Base-by-base conservation (phyloP, 768 basidiomycete species). In the Tylopilus felleus region DNA sequence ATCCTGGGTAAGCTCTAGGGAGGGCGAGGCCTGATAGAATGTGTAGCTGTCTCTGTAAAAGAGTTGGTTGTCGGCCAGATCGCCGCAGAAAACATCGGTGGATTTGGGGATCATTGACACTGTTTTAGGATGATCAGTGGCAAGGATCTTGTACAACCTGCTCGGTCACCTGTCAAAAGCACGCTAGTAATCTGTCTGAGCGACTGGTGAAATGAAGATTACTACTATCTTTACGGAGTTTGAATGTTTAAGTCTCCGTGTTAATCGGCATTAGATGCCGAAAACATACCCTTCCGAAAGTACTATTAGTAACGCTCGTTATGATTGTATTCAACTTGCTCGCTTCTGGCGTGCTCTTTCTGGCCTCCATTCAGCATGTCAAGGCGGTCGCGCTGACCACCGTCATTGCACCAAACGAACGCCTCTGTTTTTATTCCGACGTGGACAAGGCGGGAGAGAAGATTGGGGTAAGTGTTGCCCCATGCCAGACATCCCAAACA, bases 391-490 rank as follows among this genome's bases (percentile, higher is more conserved):
- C 93, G 1, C 73, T 96, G 38, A 93, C 93, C 8, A 94, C 91
- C 3, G 71, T 83, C 21, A 84, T 93, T 57, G 72, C 80, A 16
- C 82, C 90, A 1, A 93, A 91, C 61, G 88, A 92, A 64, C 78
- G 89, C 33, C 70, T 89, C 61, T 99, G 97, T 72, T 98, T 97
- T 73, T 98, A 90, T 63, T 91, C 93, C 7, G 92, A 95, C 67
- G 95, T 96, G 21, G 97, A 99, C 77, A 96, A 95, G 77, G 84
- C 82, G 1, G 91, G 92, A 52, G 89, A 93, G 77, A 96, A 93
- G 79, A 84, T 94, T 60, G 87, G 90, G 47, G 90, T 88, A 72
- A 60, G 86, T 80, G 28, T 48, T 47, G 2, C 23, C n/a, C 40
- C 51, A 21, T 19, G 17, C 47, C 13, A 23, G 41, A 39, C 12